Evolutionary conservation across 2,329 filamentous ascomycete genomes (phyloP), one percentile per base, ranked within the genome.

Genomic region (Trichoderma sp.): DNA sequence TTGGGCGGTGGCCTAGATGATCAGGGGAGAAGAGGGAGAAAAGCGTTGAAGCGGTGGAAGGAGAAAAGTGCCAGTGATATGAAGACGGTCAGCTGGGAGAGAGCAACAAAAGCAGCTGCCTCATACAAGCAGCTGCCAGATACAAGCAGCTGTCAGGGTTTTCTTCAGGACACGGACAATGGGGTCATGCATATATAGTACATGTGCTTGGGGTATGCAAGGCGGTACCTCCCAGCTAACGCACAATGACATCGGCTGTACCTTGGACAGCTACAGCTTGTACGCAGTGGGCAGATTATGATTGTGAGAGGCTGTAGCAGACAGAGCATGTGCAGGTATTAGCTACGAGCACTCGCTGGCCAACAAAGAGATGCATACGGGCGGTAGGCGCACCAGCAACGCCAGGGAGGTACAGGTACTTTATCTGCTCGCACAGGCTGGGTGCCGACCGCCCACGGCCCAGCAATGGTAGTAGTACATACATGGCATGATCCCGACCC

Each of bases 111-210:
- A 45, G 69, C 35, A 72, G 59, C 38, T 62, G 71, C 60, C 38
- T 74, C 33, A 24, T 33, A 74, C 33, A 67, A 24, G 31, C 21
- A 38, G 31, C n/a, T 27, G 33, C 65, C 16, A 31, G 31, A 24
- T 33, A 74, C 31, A 66, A 21, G 31, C 21, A 35, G 29, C 41
- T 56, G 33, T 41, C 14, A 31, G 63, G 71, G 27, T 50, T 74
- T 67, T 74, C 64, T 69, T 69, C 72, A 75, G 65, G 71, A 74
- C 64, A 68, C 64, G 72, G 72, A 63, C 64, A 45, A 73, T 69
- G 72, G 72, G 72, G 63, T 29, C 72, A 50, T 29, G 38, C 16
- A 38, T 74, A 53, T 53, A 75, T 75, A 62, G 59, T 68, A 75
- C 72, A 63, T 33, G 41, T 31, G 18, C 50, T 35, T 45, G 45